phyloP scores from a whole-genome alignment of 108 stramenopile genomes.

The Cyclotella cryptica region DNA sequence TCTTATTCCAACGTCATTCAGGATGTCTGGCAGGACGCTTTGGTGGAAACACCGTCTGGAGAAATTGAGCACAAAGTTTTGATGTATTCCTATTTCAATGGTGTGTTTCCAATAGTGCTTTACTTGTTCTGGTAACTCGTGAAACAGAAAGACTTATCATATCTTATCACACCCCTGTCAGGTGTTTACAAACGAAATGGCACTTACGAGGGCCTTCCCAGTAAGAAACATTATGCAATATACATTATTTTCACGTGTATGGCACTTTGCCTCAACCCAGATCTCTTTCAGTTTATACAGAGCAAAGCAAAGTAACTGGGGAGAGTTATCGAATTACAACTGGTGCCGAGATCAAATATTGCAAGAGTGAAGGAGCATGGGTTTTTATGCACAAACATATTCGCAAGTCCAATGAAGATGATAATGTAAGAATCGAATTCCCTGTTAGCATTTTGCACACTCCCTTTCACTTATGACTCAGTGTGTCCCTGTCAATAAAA shows the following conservation, averaged over 20 bases:
- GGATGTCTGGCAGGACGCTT: conserved; percentile 39
- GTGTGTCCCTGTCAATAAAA: background rate
- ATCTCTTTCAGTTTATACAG: conserved; percentile 21
- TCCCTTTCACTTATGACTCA: background rate
- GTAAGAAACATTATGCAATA: background rate
- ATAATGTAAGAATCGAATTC: background rate
- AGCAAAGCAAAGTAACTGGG: conserved; percentile 33
- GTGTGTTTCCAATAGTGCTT: background rate
- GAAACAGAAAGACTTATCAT: too few relatives aligned
- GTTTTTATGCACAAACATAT: conserved; percentile 30
- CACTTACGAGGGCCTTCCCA: conserved; percentile 24
- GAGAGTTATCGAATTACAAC: conserved; percentile 2
- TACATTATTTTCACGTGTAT: background rate
- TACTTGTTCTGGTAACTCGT: too few relatives aligned
- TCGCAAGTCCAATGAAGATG: background rate
- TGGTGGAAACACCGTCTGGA: conserved; percentile 1
- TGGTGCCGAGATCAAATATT: conserved; percentile 45
- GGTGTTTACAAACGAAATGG: conserved; percentile 26
- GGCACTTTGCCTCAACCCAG: background rate
- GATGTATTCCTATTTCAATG: conserved; percentile 49
- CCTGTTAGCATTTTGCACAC: background rate
- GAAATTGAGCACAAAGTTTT: background rate
- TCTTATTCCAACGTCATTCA: background rate
- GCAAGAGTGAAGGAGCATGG: conserved; percentile 39
- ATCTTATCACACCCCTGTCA: too few relatives aligned